Percentiles rank a stretch among this genome's conserved stretches.
These are phyloP conservation scores for Spathaspora arborariae DNA, from an alignment of 805 yeast genomes.

Conservation along the genomic window DNA sequence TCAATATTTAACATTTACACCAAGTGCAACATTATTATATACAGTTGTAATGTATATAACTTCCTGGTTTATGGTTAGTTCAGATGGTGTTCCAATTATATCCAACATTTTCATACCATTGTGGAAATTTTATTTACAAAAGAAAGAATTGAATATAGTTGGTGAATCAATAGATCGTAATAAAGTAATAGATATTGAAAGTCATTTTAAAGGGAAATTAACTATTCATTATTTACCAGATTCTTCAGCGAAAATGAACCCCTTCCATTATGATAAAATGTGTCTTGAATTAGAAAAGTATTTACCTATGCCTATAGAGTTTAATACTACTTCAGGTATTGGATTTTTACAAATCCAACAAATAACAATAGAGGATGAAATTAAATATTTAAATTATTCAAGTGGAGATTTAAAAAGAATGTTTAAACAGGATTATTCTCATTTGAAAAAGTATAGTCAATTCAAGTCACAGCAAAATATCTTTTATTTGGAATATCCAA, in stretches of 20 bases:
- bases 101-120: constrained; percentile 32
- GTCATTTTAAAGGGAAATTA: constrained; percentile 81
- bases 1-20: constrained; percentile 67
- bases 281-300: constrained; percentile 48
- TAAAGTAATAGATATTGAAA: constrained; percentile 40
- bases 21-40: constrained; percentile 49
- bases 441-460: constrained; percentile 20
- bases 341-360: constrained; percentile 62
- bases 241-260: constrained; percentile 80
- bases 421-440: constrained; percentile 26
- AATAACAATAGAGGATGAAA: constrained; percentile 51
- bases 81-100: constrained; percentile 46
- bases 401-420: constrained; percentile 49
- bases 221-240: constrained; percentile 89
- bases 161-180: constrained; percentile 44
- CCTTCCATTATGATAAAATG: constrained; percentile 53
- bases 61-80: constrained; percentile 54
- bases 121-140: constrained; percentile 40
- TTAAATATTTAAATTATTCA: constrained; percentile 50
- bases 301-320: constrained; percentile 60
- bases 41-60: constrained; percentile 43
- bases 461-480: constrained; percentile 34
- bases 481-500: constrained; percentile 61
- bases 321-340: constrained; percentile 76
- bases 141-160: constrained; percentile 47